These are phyloP conservation scores for Colletotrichum tamarilloi DNA, from an alignment of 2,329 filamentous ascomycete species.

Conservation along the genomic window DNA sequence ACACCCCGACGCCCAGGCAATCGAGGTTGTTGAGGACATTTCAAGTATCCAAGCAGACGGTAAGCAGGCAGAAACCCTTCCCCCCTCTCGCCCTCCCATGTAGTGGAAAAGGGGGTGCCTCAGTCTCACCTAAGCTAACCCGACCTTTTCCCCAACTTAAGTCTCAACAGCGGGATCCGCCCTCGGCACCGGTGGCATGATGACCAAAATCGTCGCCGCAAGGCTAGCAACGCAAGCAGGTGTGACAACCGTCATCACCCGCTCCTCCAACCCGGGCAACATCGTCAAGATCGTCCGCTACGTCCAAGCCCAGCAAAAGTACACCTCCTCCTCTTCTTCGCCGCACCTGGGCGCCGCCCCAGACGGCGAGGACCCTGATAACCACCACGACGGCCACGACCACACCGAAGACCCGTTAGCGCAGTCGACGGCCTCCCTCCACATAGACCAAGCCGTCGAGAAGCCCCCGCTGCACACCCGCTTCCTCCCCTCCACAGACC, in stretches of 20 bases:
- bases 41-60: constrained; percentile 83
- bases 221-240: constrained; percentile 92
- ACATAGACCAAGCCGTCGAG: constrained; percentile 45
- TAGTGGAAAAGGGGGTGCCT: too few relatives aligned
- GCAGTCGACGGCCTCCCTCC: constrained; percentile 55
- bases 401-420: constrained; percentile 49
- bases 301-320: constrained; percentile 66
- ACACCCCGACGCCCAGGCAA: constrained; percentile 86
- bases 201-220: constrained; percentile 95
- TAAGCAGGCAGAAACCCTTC: constrained; percentile 45
- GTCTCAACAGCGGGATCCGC: constrained; percentile 90
- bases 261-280: constrained; percentile 92
- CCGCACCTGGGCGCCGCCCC: constrained; percentile 38
- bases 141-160: constrained; percentile 42
- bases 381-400: constrained; percentile 38
- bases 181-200: constrained; percentile 95
- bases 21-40: constrained; percentile 94
- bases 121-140: neutral
- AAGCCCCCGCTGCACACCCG: constrained; percentile 85
- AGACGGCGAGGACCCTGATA: constrained; percentile 35
- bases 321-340: constrained; percentile 38
- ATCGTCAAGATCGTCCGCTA: constrained; percentile 88
- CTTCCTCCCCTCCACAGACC: constrained; percentile 85
- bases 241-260: constrained; percentile 95
- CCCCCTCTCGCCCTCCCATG: neutral